Conservation (phyloP, 2,329 filamentous ascomycete species). For the Arthrobotrys sphaeroides region DNA sequence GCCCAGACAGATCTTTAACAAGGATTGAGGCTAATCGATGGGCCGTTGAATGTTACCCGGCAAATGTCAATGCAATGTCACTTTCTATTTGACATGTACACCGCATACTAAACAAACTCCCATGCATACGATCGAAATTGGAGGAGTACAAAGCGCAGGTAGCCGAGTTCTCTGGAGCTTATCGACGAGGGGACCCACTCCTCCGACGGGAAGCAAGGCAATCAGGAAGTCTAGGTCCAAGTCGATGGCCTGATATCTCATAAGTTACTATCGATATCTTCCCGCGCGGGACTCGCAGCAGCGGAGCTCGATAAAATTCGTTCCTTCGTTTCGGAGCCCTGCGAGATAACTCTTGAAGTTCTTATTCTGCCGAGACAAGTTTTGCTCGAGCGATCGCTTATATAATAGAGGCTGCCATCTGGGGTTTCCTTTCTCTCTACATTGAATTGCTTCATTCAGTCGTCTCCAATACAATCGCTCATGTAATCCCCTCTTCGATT, state of each 20-base stretch:
- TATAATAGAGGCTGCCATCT: not conserved
- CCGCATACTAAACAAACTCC: not conserved
- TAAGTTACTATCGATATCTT: constrained; percentile 27
- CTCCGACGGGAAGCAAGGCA: constrained; percentile 2
- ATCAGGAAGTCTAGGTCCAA: no score
- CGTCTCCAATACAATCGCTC: no score
- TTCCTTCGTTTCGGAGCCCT: no score
- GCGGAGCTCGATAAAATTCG: constrained; percentile 2
- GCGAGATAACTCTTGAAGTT: no score
- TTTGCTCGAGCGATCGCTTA: no score
- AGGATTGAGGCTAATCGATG: not conserved
- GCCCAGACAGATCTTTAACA: not conserved
- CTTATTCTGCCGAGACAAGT: no score
- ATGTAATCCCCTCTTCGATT: no score
- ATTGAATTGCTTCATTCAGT: not conserved
- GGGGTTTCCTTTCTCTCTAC: not conserved
- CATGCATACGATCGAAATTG: no score
- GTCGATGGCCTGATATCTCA: constrained; percentile 18
- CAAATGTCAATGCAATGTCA: not conserved
- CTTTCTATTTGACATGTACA: not conserved
- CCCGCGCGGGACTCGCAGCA: not conserved
- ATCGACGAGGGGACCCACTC: constrained; percentile 8
- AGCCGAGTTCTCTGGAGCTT: not conserved
- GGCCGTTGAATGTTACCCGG: constrained; percentile 4
- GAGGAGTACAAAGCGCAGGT: not conserved